These are phyloP conservation scores for Xerocomus spinulosus DNA, from an alignment of 768 basidiomycete species.

Conservation along the genomic window DNA sequence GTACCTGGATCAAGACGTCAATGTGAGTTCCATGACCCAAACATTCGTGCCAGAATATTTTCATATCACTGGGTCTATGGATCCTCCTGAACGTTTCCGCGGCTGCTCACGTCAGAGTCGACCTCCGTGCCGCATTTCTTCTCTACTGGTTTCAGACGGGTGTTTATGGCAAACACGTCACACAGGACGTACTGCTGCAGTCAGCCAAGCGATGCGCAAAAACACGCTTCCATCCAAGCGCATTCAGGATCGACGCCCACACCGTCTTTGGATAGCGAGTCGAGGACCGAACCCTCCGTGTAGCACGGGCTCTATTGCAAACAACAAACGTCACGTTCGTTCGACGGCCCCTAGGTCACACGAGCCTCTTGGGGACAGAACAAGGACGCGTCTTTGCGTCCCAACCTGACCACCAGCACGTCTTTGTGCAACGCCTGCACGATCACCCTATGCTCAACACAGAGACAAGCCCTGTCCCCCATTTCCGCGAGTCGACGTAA, in stretches of 20 bases:
- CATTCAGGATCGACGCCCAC: slow-evolving; percentile 43
- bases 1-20: slow-evolving; percentile 59
- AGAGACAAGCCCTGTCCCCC: slow-evolving; percentile 33
- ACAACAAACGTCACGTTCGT: not conserved
- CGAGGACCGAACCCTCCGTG: slow-evolving; percentile 41
- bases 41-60: not conserved
- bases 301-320: slow-evolving; percentile 32
- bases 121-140: slow-evolving; percentile 20
- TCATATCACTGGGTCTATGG: not conserved
- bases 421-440: slow-evolving; percentile 54
- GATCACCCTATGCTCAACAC: slow-evolving; percentile 64
- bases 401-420: slow-evolving; percentile 44
- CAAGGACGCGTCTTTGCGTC: slow-evolving; percentile 68
- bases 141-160: not conserved
- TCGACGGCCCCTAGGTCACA: slow-evolving; percentile 45
- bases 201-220: slow-evolving; percentile 50
- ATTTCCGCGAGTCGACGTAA: not conserved
- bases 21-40: slow-evolving; percentile 35
- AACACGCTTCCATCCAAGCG: slow-evolving; percentile 63
- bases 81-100: slow-evolving; percentile 26
- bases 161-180: not conserved
- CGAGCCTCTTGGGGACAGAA: slow-evolving; percentile 61
- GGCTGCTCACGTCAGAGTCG: slow-evolving; percentile 52
- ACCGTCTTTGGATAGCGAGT: slow-evolving; percentile 18
- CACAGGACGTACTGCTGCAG: slow-evolving; percentile 42